These are phyloP conservation scores for Theileria parva DNA, from an alignment of 169 alveolate species.

Conservation along the genomic window DNA sequence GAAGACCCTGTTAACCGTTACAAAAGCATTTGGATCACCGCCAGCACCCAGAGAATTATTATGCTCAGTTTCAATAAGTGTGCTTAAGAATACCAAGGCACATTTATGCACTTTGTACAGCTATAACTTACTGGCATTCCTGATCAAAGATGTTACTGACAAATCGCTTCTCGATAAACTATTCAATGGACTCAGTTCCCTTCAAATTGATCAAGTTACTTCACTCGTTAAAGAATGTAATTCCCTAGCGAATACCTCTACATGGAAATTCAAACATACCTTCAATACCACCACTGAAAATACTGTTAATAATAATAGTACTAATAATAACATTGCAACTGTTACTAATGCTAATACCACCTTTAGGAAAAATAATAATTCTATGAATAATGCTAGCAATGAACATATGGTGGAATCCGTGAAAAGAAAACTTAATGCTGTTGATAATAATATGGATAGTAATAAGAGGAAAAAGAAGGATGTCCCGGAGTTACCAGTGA, in stretches of 20 bases:
- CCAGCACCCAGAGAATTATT: constrained; percentile 43
- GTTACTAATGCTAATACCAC: neutral
- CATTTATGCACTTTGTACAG: constrained; percentile 60
- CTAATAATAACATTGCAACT: neutral
- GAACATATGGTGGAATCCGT: neutral
- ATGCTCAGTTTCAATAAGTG: constrained; percentile 23
- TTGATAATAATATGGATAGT: neutral
- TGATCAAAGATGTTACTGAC: constrained; percentile 26
- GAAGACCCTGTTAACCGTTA: constrained; percentile 38
- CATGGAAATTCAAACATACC: constrained; percentile 32
- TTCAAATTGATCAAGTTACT: constrained; percentile 40
- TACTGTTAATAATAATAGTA: neutral
- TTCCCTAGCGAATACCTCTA: constrained; percentile 3
- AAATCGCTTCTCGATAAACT: neutral
- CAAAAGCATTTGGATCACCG: constrained; percentile 60
- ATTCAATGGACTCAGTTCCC: constrained; percentile 7
- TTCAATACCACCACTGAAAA: neutral
- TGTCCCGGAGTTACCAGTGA: neutral
- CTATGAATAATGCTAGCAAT: neutral
- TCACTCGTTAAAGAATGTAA: constrained; percentile 61
- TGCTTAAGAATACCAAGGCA: constrained; percentile 30
- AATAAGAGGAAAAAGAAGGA: neutral
- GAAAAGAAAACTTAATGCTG: neutral
- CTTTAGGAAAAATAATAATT: neutral
- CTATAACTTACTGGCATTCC: constrained; percentile 51